A percentile compares a stretch with the other conserved stretches of the same genome.
Evolutionary conservation across 2,329 filamentous ascomycete species (phyloP).

Genomic region (Aspergillus tamarii): DNA sequence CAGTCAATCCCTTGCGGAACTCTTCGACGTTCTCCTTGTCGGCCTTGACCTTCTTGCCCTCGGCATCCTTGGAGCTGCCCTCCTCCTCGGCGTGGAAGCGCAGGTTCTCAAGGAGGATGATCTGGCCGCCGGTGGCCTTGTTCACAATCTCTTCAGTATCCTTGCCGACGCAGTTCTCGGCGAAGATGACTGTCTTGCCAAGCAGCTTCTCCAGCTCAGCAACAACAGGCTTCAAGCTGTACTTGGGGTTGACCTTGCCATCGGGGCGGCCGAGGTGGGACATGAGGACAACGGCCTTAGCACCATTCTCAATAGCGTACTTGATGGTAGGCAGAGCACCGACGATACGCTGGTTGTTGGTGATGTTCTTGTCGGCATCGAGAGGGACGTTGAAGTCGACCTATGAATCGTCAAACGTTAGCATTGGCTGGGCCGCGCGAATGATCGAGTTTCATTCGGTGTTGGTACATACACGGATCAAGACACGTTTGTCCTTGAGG

Average conservation of each 20-base stretch:
- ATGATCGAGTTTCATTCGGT: too few species aligned
- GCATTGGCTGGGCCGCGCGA: background rate
- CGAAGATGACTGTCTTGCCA: constrained; percentile 81
- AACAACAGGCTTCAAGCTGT: constrained; percentile 90
- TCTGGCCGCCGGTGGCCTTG: constrained; percentile 76
- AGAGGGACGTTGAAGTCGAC: constrained; percentile 99
- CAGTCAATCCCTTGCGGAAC: constrained; percentile 94
- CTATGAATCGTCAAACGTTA: constrained; percentile 51
- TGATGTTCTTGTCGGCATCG: constrained; percentile 88
- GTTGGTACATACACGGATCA: constrained; percentile 84
- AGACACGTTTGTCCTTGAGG: constrained; percentile 96
- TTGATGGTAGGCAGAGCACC: constrained; percentile 95
- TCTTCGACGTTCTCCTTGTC: constrained; percentile 89
- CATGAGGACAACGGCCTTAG: constrained; percentile 95
- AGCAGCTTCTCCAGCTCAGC: constrained; percentile 90
- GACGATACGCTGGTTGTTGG: constrained; percentile 97
- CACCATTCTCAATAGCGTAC: constrained; percentile 85
- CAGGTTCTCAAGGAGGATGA: constrained; percentile 94
- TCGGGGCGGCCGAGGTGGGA: constrained; percentile 96
- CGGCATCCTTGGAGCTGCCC: constrained; percentile 88
- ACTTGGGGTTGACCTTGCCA: constrained; percentile 86
- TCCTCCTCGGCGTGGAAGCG: constrained; percentile 99
- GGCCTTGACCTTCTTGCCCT: constrained; percentile 97
- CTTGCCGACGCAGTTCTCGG: constrained; percentile 85
- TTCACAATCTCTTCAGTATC: constrained; percentile 89